Conservation (phyloP, 192 early-diverging fungal species). For the Allomyces arbusculus region DNA sequence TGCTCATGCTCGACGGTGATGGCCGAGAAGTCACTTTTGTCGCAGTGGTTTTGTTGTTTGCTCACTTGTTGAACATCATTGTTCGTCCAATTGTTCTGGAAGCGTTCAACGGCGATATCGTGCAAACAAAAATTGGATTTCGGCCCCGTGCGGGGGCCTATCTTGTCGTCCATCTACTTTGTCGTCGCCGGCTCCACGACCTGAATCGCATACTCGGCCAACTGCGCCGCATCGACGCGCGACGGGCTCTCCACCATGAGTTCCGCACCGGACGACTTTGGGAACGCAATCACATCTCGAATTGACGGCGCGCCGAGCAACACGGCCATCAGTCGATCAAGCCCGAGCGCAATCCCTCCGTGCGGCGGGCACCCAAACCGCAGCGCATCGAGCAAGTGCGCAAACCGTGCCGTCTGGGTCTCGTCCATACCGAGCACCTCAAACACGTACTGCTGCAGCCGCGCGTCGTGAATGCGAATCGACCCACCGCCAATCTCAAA, state of each 20-base stretch:
- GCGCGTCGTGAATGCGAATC: conserved; percentile 62
- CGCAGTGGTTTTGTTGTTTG: no score
- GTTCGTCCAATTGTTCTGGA: no score
- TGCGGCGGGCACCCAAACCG: conserved; percentile 73
- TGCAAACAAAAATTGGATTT: no score
- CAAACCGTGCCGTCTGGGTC: conserved; percentile 39
- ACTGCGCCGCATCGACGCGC: conserved; percentile 24
- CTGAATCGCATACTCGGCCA: conserved; percentile 45
- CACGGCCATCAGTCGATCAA: conserved; percentile 60
- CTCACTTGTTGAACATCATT: no score
- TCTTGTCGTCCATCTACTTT: no score
- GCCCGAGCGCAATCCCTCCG: conserved; percentile 61
- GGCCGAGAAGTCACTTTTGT: no score
- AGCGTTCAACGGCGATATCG: no score
- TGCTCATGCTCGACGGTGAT: no score
- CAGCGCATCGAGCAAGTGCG: conserved; percentile 62
- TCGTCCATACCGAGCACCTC: conserved; percentile 11
- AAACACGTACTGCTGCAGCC: conserved; percentile 54
- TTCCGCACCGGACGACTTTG: conserved; percentile 67
- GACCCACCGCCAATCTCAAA: conserved; percentile 81
- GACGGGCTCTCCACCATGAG: conserved; percentile 60
- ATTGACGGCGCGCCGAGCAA: conserved; percentile 49
- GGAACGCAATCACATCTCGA: conserved; percentile 84
- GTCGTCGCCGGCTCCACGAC: neutral
- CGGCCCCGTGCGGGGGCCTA: no score